Base-by-base conservation (phyloP, 1,284 basidiomycete species). In the Tetrapyrgos nigripes region DNA sequence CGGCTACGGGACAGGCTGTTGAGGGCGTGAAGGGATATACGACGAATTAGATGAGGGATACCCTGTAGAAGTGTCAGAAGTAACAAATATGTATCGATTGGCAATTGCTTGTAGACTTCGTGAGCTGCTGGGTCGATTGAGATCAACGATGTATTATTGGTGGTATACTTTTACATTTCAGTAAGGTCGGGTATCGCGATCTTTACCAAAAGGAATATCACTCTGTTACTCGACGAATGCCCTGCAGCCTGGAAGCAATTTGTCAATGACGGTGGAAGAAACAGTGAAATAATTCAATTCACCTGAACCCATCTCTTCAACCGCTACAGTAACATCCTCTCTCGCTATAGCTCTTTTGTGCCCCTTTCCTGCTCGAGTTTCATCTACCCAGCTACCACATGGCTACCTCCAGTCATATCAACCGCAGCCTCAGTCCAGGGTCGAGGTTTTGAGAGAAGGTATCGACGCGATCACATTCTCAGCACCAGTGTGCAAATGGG, bases 331-430 rank as follows among this genome's bases (percentile, higher is more conserved):
- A 9, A 80, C 59, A 50, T 80, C 78, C 11, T 70, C 61, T 52
- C 71, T 70, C 21, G 59, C 62, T 29, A n/a, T n/a, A 77, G 71
- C 21, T 66, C 68, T 5, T 59, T 53, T 10, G 69, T 66, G 14
- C 66, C 57, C 52, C 62, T 29, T 28, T 56, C 56, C 0, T 68
- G 70, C 50, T 67, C 55, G 0, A 75, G 62, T 40, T 73, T 68
- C 84, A 87, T 85, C 46, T 86, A 70, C 0, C 80, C 83, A 6
- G 77, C 73, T 9, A 85, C 80, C 62, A 86, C 77, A 64, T 84
- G 86, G 10, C 85, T 84, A 2, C 84, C 85, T 8, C 85, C 84
- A 0, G 85, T 87, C 0, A 83, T 86, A 65, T 87, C 84, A 11
- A 72, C 67, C 5, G 37, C 31, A 3, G 79, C 74, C 0, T 63